Percentiles rank a stretch among this genome's conserved stretches.
Evolutionary conservation across 192 early-diverging fungal genomes (phyloP).

Genomic region (Mortierella claussenii): DNA sequence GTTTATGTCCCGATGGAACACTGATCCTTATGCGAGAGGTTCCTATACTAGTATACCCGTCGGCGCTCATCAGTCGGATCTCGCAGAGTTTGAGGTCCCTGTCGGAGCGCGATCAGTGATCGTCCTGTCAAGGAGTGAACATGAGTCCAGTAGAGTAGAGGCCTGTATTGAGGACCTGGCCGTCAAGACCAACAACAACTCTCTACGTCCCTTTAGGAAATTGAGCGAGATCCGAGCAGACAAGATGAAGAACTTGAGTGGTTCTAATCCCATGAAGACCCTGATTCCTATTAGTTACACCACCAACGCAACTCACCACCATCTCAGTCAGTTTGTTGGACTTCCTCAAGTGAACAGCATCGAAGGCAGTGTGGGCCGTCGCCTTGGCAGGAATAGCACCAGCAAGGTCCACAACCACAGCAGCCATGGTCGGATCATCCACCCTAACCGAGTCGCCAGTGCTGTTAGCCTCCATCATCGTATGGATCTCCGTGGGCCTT

Average conservation of each 20-base stretch:
- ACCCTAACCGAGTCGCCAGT: no score
- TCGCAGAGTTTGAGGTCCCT: constrained; percentile 54
- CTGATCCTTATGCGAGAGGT: constrained; percentile 57
- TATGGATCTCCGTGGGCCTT: no score
- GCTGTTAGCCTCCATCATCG: no score
- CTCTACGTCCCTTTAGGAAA: background rate
- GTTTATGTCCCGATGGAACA: constrained; percentile 54
- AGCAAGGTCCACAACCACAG: constrained; percentile 1
- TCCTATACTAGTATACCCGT: constrained; percentile 60
- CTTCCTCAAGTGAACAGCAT: background rate
- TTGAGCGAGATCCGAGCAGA: background rate
- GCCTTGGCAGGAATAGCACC: background rate
- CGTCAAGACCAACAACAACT: background rate
- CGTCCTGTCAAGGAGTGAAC: background rate
- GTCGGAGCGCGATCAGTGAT: constrained; percentile 29
- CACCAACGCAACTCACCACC: background rate
- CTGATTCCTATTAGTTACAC: background rate
- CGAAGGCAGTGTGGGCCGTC: background rate
- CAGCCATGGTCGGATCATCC: no score
- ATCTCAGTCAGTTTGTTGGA: background rate
- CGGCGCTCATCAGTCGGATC: constrained; percentile 49
- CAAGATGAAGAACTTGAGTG: background rate
- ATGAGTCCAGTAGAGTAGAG: background rate
- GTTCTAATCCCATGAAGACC: background rate
- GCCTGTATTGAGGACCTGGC: background rate